Conservation (phyloP, 2,329 filamentous ascomycete genomes). For the Curvularia eragrostidis region DNA sequence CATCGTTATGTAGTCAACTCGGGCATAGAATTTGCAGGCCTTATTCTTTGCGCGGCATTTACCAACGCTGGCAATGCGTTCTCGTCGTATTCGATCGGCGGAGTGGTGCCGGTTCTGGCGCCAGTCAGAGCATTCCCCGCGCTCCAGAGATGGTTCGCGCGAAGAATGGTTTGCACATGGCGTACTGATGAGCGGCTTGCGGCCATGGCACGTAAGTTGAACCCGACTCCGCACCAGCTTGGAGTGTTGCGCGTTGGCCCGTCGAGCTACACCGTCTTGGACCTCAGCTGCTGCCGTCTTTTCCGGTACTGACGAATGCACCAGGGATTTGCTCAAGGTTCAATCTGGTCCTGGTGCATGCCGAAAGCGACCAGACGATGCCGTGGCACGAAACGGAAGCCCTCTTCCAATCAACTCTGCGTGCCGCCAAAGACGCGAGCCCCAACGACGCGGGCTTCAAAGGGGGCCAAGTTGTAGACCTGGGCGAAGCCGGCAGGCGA, state of each 20-base stretch:
- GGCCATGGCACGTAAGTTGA: slow-evolving; percentile 56
- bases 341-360: slow-evolving; percentile 43
- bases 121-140: slow-evolving; percentile 73
- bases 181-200: slow-evolving; percentile 71
- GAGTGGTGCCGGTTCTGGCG: slow-evolving; percentile 76
- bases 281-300: background rate
- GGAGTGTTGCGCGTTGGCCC: slow-evolving; percentile 1
- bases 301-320: slow-evolving; percentile 14
- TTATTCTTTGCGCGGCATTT: slow-evolving; percentile 82
- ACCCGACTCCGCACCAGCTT: background rate
- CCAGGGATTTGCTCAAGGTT: slow-evolving; percentile 27
- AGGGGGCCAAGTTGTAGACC: slow-evolving; percentile 31
- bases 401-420: slow-evolving; percentile 38
- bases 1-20: slow-evolving; percentile 67
- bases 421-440: slow-evolving; percentile 29
- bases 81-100: slow-evolving; percentile 77
- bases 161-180: slow-evolving; percentile 80
- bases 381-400: slow-evolving; percentile 45
- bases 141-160: slow-evolving; percentile 68
- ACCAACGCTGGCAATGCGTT: slow-evolving; percentile 76
- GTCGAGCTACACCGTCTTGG: background rate
- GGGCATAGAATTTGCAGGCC: slow-evolving; percentile 74
- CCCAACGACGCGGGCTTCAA: slow-evolving; percentile 22
- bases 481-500: slow-evolving; percentile 45
- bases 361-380: slow-evolving; percentile 45